A percentile compares a stretch with the other conserved stretches of the same genome.
These are phyloP conservation scores for Aegilops umbellulata DNA, from an alignment of 176 grass and related monocot species.

Conservation along the genomic window DNA sequence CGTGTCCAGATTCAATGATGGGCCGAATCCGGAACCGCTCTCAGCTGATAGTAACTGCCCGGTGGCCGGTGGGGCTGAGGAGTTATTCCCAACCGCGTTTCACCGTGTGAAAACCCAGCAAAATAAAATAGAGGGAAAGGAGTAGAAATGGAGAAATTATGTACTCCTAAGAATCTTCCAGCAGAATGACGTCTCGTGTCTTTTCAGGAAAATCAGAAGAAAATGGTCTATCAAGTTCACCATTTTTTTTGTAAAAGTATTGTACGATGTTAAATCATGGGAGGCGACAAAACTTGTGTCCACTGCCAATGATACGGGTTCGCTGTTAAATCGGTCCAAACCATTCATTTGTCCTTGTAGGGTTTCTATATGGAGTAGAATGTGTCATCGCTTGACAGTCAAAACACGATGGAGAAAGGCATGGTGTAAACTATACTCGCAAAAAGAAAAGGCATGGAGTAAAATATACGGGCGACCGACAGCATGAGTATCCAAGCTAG, in stretches of 20 bases:
- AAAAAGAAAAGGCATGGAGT: too few relatives aligned
- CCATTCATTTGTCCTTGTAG: too few relatives aligned
- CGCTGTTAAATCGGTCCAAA: neutral
- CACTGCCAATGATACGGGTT: neutral
- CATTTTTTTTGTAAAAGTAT: neutral
- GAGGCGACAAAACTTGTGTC: neutral
- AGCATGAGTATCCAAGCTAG: too few relatives aligned
- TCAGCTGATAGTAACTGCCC: neutral
- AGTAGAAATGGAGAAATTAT: neutral
- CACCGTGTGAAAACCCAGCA: neutral
- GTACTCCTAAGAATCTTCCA: too few relatives aligned
- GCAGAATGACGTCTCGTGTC: too few relatives aligned
- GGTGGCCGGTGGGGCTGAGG: neutral
- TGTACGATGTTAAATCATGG: neutral
- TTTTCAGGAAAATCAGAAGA: too few relatives aligned
- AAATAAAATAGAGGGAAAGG: neutral
- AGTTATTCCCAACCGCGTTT: slow-evolving; percentile 1
- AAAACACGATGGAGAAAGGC: too few relatives aligned
- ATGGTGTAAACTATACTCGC: too few relatives aligned
- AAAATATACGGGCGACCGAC: too few relatives aligned
- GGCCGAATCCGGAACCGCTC: slow-evolving; percentile 2
- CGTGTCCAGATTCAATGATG: slow-evolving; percentile 5
- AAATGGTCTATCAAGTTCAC: neutral
- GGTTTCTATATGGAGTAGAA: too few relatives aligned
- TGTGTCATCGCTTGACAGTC: too few relatives aligned